Percentiles rank a stretch among this genome's conserved stretches.
These are phyloP conservation scores for Filosporella fistucella DNA, from an alignment of 495 filamentous ascomycete genomes.

Conservation along the genomic window DNA sequence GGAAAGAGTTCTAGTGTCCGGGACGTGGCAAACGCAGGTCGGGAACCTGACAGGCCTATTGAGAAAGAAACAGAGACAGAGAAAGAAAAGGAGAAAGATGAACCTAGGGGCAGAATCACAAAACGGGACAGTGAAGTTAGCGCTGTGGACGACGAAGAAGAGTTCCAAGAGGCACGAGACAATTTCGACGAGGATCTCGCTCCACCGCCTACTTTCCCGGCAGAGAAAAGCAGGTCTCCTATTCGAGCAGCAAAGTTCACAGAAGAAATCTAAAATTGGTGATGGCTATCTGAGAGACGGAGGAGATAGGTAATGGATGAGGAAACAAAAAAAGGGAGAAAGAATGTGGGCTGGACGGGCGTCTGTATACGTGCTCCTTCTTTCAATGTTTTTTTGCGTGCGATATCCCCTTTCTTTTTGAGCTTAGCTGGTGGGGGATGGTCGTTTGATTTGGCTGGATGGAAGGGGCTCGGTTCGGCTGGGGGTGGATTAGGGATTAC, in stretches of 20 bases:
- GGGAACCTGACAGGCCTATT: neutral
- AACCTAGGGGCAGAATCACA: neutral
- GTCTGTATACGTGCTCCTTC: no score
- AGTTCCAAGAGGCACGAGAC: slow-evolving; percentile 35
- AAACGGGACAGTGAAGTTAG: slow-evolving; percentile 2
- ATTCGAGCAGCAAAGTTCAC: slow-evolving; percentile 26
- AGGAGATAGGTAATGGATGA: no score
- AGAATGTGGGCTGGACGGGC: no score
- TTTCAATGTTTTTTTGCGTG: no score
- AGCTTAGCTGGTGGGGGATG: no score
- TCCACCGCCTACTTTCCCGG: slow-evolving; percentile 16
- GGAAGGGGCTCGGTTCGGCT: no score
- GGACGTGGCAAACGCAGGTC: slow-evolving; percentile 48
- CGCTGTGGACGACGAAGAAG: slow-evolving; percentile 12
- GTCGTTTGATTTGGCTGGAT: no score
- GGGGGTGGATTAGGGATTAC: no score
- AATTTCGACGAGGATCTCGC: slow-evolving; percentile 40
- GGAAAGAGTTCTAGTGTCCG: slow-evolving; percentile 35
- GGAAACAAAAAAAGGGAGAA: no score
- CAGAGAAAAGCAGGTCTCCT: slow-evolving; percentile 21
- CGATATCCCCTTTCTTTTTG: no score
- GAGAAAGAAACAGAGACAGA: slow-evolving; percentile 23
- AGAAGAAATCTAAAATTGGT: slow-evolving; percentile 31
- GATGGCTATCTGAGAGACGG: no score
- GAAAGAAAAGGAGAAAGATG: neutral